These are phyloP conservation scores for Chrysoporthe puriensis DNA, from an alignment of 2,329 filamentous ascomycete genomes.

Conservation along the genomic window DNA sequence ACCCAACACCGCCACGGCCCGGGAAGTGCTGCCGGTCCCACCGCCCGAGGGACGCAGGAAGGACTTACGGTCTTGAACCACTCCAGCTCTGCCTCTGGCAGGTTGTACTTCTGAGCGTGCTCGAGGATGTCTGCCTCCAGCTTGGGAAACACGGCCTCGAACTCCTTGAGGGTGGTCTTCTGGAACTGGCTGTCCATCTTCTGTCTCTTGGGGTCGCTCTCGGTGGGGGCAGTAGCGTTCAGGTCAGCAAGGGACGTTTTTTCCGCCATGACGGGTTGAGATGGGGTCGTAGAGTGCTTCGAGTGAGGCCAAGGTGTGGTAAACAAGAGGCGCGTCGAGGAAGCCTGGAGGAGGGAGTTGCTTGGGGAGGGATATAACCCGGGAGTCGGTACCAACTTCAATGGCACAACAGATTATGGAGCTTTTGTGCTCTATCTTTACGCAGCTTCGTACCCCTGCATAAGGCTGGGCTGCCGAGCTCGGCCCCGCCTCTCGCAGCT, in stretches of 20 bases:
- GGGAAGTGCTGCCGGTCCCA: background rate
- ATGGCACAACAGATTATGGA: background rate
- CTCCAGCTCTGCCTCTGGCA: slow-evolving; percentile 77
- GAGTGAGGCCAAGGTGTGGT: background rate
- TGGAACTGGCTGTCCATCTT: slow-evolving; percentile 57
- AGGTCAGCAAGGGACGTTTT: slow-evolving; percentile 8
- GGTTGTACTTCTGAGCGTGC: slow-evolving; percentile 79
- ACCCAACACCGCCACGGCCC: background rate
- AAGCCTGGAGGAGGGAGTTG: background rate
- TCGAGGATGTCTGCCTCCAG: slow-evolving; percentile 81
- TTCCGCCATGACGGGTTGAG: slow-evolving; percentile 14
- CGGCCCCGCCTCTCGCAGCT: background rate
- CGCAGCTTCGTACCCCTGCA: background rate
- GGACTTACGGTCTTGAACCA: slow-evolving; percentile 80
- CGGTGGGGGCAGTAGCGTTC: slow-evolving; percentile 11
- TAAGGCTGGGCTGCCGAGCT: slow-evolving; percentile 2
- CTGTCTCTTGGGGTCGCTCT: slow-evolving; percentile 17
- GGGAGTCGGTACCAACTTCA: background rate
- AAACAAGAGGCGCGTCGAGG: background rate
- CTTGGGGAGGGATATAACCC: too few species aligned
- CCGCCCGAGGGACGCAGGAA: slow-evolving; percentile 17
- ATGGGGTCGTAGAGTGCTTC: background rate
- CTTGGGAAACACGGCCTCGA: slow-evolving; percentile 87
- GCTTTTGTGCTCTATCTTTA: slow-evolving; percentile 4
- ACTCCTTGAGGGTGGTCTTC: slow-evolving; percentile 79